These are phyloP conservation scores for Magnolia kwangsiensis DNA, from an alignment of 164 flowering plant species.

Conservation along the genomic window DNA sequence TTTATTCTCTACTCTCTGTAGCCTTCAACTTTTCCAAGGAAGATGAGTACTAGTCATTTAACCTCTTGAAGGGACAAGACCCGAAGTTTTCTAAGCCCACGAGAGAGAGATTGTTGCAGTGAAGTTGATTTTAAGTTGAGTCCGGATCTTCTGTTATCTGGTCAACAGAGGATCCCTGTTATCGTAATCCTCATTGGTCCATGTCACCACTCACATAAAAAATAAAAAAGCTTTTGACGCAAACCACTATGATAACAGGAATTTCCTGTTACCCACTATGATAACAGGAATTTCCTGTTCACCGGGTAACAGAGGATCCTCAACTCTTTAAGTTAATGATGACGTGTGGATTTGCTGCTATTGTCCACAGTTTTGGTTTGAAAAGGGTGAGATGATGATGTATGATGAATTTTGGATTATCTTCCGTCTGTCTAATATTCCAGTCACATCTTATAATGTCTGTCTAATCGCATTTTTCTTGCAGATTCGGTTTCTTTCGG, in stretches of 20 bases:
- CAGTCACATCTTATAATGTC: neutral
- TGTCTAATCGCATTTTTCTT: neutral
- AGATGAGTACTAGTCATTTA: neutral
- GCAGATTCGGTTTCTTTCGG: neutral
- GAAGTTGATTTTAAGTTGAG: constrained; percentile 5
- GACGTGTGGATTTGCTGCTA: constrained; percentile 8
- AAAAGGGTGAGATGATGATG: constrained; percentile 8
- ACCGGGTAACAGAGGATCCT: no score
- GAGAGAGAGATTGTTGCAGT: neutral
- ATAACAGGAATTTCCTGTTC: no score
- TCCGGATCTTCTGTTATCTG: no score
- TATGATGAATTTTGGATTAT: constrained; percentile 1
- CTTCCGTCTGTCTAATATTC: neutral
- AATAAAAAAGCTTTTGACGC: no score
- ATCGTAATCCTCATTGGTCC: no score
- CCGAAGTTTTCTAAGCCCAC: no score
- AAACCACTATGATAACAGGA: no score
- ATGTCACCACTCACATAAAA: no score
- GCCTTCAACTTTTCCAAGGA: neutral
- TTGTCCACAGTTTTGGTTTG: constrained; percentile 23
- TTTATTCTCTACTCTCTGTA: neutral
- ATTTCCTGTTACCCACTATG: no score
- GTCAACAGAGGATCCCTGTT: no score
- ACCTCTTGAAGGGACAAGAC: neutral
- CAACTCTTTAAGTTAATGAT: constrained; percentile 7